These are phyloP conservation scores for Talaromyces amestolkiae DNA, from an alignment of 2,329 filamentous ascomycete species.

Conservation along the genomic window DNA sequence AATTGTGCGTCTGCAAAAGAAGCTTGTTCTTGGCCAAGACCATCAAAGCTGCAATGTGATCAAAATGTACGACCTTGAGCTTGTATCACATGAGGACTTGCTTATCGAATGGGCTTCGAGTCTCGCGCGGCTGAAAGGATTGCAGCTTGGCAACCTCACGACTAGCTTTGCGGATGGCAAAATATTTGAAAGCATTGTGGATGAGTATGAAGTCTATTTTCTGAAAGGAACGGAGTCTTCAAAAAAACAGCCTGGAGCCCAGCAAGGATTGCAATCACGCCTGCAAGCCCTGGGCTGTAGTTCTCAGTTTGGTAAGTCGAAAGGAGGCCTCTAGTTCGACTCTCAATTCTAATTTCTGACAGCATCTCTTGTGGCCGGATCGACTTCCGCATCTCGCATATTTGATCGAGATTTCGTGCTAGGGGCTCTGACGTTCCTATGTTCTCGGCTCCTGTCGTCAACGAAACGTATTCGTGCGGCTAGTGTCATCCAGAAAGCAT, in stretches of 20 bases:
- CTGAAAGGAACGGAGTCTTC: conserved; percentile 4
- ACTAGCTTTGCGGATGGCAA: conserved; percentile 57
- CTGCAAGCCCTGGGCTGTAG: conserved; percentile 43
- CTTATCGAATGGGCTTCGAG: conserved; percentile 57
- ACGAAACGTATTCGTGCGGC: conserved; percentile 52
- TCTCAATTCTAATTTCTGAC: conserved; percentile 13
- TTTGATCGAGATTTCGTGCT: conserved; percentile 56
- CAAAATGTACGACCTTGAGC: conserved; percentile 28
- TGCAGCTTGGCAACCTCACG: conserved; percentile 54
- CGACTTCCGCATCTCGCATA: conserved; percentile 38
- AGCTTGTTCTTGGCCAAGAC: conserved; percentile 23
- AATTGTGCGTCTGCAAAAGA: conserved; percentile 44
- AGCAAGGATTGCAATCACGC: conserved; percentile 30
- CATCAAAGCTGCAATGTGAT: conserved; percentile 24
- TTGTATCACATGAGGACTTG: conserved; percentile 38
- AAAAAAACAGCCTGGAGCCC: neutral
- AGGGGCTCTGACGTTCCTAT: conserved; percentile 58
- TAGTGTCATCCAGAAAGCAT: conserved; percentile 52
- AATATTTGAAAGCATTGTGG: conserved; percentile 56
- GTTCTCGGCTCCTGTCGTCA: conserved; percentile 56
- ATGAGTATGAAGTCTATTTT: conserved; percentile 54
- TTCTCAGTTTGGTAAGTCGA: conserved; percentile 41
- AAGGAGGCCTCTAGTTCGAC: neutral
- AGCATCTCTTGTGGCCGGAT: conserved; percentile 47
- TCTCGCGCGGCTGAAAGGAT: conserved; percentile 48